Base-by-base conservation (phyloP, 768 basidiomycete genomes). In the Sarcodon sp. region DNA sequence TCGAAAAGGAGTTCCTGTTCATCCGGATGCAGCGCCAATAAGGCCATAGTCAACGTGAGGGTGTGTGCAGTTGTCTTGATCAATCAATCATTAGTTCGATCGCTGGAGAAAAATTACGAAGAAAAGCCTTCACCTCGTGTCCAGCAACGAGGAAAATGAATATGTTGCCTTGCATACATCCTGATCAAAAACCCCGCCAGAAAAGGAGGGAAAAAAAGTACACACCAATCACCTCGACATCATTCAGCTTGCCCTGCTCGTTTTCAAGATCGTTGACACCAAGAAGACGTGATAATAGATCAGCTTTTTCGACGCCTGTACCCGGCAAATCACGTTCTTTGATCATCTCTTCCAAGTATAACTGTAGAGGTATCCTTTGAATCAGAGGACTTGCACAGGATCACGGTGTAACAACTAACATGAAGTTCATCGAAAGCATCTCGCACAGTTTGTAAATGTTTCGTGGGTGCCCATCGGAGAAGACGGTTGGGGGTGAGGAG, bases 301-400 rank as follows among this genome's bases (percentile, higher is more conserved):
- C 77, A 47, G 72, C 57, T 34, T 67, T 66, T 50, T 68, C 66
- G 46, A 61, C 65, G 46, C 68, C 67, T 47, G 59, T 55, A 48
- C 59, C 63, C 5, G 63, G 57, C 3, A 45, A 46, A 41, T 65
- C 63, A 3, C 76, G 69, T 33, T 64, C 67, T n/a, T 60, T 55
- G 41, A 79, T 74, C 75, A 79, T 78, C 55, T 77, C 75, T 3
- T 55, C 50, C 66, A 78, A 70, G 49, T 75, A 76, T 39, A 11
- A 51, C 70, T 73, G 52, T 33, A 7, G 12, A 3, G 13, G 4
- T 4, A 27, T 27, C 2, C 4, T 27, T 27, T 3, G 21, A 27
- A 3, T 31, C 16, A 7, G 12, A 35, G 12, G 31, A 33, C 0
- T 33, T 36, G 37, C 16, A 6, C 35, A 12, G 27, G 11, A 33